A percentile compares a stretch with the other conserved stretches of the same genome.
These are phyloP conservation scores for Picochlorum sp. DNA, from an alignment of 139 green algal genomes.

Conservation along the genomic window DNA sequence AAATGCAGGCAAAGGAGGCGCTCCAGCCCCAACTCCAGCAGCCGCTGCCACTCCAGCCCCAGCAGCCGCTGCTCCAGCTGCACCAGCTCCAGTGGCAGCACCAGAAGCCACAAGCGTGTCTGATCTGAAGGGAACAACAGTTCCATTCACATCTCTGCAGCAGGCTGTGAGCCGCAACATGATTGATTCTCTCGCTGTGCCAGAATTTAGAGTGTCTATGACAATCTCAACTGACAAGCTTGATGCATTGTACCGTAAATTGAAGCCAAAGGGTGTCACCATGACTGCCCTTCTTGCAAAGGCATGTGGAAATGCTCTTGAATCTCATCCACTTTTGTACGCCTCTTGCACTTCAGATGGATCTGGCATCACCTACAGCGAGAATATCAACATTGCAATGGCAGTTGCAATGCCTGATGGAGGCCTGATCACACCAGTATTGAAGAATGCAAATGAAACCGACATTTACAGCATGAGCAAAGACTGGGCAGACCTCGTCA, in stretches of 20 bases:
- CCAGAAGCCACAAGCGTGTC: slow-evolving; percentile 51
- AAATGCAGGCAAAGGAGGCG: slow-evolving; percentile 29
- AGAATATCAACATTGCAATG: slow-evolving; percentile 87
- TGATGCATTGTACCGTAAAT: slow-evolving; percentile 88
- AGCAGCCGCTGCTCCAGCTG: slow-evolving; percentile 31
- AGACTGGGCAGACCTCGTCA: slow-evolving; percentile 66
- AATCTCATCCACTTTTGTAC: slow-evolving; percentile 84
- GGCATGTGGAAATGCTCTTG: slow-evolving; percentile 80
- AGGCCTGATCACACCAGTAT: slow-evolving; percentile 95
- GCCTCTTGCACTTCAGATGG: slow-evolving; percentile 75
- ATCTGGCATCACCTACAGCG: slow-evolving; percentile 85
- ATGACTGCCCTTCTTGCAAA: slow-evolving; percentile 97
- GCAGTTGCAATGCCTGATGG: slow-evolving; percentile 94
- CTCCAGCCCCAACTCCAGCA: slow-evolving; percentile 31
- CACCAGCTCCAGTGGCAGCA: slow-evolving; percentile 28
- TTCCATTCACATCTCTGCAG: slow-evolving; percentile 88
- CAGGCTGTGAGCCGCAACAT: slow-evolving; percentile 90
- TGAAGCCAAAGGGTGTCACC: slow-evolving; percentile 97
- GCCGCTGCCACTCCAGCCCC: slow-evolving; percentile 28
- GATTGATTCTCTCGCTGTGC: slow-evolving; percentile 83
- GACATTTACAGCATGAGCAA: slow-evolving; percentile 95
- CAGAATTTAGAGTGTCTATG: slow-evolving; percentile 89
- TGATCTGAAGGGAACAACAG: slow-evolving; percentile 76
- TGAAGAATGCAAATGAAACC: slow-evolving; percentile 83
- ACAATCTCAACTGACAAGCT: slow-evolving; percentile 88